Evolutionary conservation across 2,329 filamentous ascomycete genomes (phyloP).

Genomic region (Fusarium napiforme): DNA sequence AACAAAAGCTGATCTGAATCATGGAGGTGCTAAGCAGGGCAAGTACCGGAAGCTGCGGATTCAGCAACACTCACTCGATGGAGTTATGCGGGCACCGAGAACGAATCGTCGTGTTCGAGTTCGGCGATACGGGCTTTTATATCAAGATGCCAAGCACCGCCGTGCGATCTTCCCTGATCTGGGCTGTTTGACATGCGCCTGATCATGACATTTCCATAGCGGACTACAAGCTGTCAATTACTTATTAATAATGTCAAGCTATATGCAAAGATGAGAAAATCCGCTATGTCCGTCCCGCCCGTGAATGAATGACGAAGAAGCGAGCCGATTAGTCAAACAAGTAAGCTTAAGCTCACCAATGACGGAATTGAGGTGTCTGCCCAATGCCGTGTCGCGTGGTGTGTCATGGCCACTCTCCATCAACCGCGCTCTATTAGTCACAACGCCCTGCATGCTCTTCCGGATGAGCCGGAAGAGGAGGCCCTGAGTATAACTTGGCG

Average conservation of each 20-base stretch:
- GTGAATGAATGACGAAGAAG: background rate
- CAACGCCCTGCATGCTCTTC: slow-evolving; percentile 34
- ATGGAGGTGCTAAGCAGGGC: slow-evolving; percentile 3
- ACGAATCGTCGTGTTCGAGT: slow-evolving; percentile 27
- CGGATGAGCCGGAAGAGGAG: slow-evolving; percentile 37
- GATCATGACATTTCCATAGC: slow-evolving; percentile 16
- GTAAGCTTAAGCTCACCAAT: slow-evolving; percentile 20
- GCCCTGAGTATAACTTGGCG: slow-evolving; percentile 16
- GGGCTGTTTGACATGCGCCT: background rate
- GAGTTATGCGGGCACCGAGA: slow-evolving; percentile 14
- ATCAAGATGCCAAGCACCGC: slow-evolving; percentile 24
- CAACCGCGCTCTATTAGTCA: slow-evolving; percentile 35
- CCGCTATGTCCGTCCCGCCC: background rate
- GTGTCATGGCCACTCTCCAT: slow-evolving; percentile 32
- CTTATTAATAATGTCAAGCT: slow-evolving; percentile 23
- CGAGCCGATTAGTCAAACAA: slow-evolving; percentile 10
- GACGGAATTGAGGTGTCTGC: slow-evolving; percentile 19
- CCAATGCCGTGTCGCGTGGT: slow-evolving; percentile 36
- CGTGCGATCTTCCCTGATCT: background rate
- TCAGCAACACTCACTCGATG: slow-evolving; percentile 2
- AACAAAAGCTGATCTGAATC: background rate
- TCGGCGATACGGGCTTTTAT: slow-evolving; percentile 21
- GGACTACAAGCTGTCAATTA: slow-evolving; percentile 4
- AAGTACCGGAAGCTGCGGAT: slow-evolving; percentile 36
- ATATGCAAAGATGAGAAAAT: background rate